Conservation (phyloP, 306 rosid genomes). For the Carpinus fangiana region DNA sequence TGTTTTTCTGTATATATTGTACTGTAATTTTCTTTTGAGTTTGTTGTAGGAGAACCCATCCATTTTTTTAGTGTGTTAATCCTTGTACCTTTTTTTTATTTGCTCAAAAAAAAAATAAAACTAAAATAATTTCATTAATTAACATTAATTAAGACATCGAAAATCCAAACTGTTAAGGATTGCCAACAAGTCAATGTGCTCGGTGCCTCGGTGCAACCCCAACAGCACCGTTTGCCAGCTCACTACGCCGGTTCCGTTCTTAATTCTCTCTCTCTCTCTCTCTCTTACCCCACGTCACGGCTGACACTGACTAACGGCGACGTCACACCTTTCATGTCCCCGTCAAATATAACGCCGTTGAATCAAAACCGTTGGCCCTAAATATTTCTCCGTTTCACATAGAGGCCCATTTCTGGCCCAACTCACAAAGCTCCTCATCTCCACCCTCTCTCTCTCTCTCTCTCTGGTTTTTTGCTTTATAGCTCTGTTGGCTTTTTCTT, state of each 20-base stretch:
- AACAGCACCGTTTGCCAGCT: constrained; percentile 40
- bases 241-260: constrained; percentile 28
- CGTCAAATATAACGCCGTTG: constrained; percentile 38
- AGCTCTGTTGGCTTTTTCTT: constrained; percentile 25
- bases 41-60: too few relatives aligned
- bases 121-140: not conserved
- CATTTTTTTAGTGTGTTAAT: too few relatives aligned
- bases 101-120: too few relatives aligned
- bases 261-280: not conserved
- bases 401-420: constrained; percentile 78
- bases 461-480: constrained; percentile 6
- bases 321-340: not conserved
- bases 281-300: constrained; percentile 23
- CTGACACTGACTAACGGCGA: constrained; percentile 36
- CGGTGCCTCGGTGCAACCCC: constrained; percentile 31
- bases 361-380: constrained; percentile 1
- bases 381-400: constrained; percentile 10
- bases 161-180: not conserved
- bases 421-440: constrained; percentile 29
- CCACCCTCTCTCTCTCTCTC: constrained; percentile 8
- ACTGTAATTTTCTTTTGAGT: too few relatives aligned
- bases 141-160: constrained; percentile 6
- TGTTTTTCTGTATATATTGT: too few relatives aligned
- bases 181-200: constrained; percentile 31
- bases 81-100: too few relatives aligned